Conservation (phyloP, 2,329 filamentous ascomycete species). For the Monosporascus sp. region DNA sequence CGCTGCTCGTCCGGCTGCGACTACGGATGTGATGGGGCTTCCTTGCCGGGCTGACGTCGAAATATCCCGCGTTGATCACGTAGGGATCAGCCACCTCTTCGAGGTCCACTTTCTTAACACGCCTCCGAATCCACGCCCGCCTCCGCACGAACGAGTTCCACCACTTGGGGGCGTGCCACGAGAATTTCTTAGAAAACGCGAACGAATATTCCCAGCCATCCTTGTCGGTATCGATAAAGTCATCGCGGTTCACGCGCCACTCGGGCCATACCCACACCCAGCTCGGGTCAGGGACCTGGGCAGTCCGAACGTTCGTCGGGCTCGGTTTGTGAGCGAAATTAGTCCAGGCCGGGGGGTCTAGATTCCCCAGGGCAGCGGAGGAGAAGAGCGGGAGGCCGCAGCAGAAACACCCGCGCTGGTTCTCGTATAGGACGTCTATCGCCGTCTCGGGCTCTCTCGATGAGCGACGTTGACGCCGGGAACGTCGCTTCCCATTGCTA, state of each 20-base stretch:
- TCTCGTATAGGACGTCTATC: slow-evolving; percentile 91
- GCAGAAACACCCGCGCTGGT: slow-evolving; percentile 84
- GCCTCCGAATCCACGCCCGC: slow-evolving; percentile 79
- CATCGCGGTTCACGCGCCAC: slow-evolving; percentile 65
- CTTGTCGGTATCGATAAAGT: slow-evolving; percentile 65
- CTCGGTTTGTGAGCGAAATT: slow-evolving; percentile 59
- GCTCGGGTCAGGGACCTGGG: slow-evolving; percentile 87
- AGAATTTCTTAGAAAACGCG: slow-evolving; percentile 67
- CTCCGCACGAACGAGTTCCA: slow-evolving; percentile 93
- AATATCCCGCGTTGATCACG: slow-evolving; percentile 72
- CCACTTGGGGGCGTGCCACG: slow-evolving; percentile 89
- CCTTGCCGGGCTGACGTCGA: slow-evolving; percentile 61
- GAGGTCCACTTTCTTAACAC: slow-evolving; percentile 55
- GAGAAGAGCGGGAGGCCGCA: slow-evolving; percentile 92
- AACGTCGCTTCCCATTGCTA: slow-evolving; percentile 4
- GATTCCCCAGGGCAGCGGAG: slow-evolving; percentile 72
- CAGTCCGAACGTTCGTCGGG: slow-evolving; percentile 69
- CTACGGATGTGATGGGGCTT: slow-evolving; percentile 30
- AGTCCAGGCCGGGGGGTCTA: slow-evolving; percentile 85
- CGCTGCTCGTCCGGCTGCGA: slow-evolving; percentile 33
- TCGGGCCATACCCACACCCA: slow-evolving; percentile 83
- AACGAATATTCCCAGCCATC: slow-evolving; percentile 97
- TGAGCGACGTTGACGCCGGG: slow-evolving; percentile 1
- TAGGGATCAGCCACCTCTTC: slow-evolving; percentile 51
- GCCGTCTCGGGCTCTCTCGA: slow-evolving; percentile 40